A percentile compares a stretch with the other conserved stretches of the same genome.
phyloP scores from a whole-genome alignment of 345 rosid genomes.

The Populus davidiana region DNA sequence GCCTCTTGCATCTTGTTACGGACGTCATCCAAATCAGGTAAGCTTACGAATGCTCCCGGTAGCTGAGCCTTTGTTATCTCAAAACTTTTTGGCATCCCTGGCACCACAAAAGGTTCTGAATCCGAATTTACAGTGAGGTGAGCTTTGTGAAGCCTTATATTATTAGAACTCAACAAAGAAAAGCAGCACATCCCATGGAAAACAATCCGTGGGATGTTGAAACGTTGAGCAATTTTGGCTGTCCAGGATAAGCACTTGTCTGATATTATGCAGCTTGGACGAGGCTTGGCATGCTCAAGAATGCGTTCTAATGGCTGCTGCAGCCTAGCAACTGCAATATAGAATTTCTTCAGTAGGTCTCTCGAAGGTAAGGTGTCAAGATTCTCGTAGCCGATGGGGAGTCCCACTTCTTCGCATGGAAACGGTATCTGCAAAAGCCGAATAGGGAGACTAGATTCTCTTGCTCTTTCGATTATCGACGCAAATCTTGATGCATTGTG shows the following conservation, averaged over 20 bases:
- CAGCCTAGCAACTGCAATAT: slow-evolving; percentile 40
- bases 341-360: slow-evolving; percentile 50
- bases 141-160: slow-evolving; percentile 36
- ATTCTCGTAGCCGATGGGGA: slow-evolving; percentile 67
- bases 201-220: slow-evolving; percentile 66
- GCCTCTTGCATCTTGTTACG: slow-evolving; percentile 65
- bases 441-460: slow-evolving; percentile 30
- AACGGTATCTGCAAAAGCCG: slow-evolving; percentile 46
- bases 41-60: slow-evolving; percentile 49
- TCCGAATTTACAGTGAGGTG: slow-evolving; percentile 44
- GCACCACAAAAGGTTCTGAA: slow-evolving; percentile 54
- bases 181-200: slow-evolving; percentile 79
- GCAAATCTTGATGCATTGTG: slow-evolving; percentile 57
- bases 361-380: slow-evolving; percentile 65
- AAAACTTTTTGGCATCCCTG: slow-evolving; percentile 44
- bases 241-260: slow-evolving; percentile 77
- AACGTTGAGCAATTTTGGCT: slow-evolving; percentile 37
- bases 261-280: slow-evolving; percentile 71
- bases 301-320: slow-evolving; percentile 55
- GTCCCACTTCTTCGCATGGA: slow-evolving; percentile 58
- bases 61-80: slow-evolving; percentile 53
- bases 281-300: slow-evolving; percentile 33
- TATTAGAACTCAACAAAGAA: slow-evolving; percentile 54
- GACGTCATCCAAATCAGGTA: slow-evolving; percentile 48
- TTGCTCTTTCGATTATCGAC: slow-evolving; percentile 33